A percentile compares a stretch with the other conserved stretches of the same genome.
Conservation (phyloP, 73 alveolate species). For the Paramecium primaurelia region DNA sequence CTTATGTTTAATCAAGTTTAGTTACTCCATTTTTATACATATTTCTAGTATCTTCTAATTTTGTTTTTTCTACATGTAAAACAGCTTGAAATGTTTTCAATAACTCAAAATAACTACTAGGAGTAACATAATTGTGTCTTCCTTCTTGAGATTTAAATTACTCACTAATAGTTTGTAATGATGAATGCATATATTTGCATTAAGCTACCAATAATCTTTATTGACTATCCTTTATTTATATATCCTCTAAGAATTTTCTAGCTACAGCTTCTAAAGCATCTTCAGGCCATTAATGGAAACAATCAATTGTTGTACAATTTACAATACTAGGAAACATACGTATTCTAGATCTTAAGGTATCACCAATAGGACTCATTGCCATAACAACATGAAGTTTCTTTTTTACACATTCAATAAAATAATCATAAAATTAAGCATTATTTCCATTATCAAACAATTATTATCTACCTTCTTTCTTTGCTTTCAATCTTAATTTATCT, state of each 20-base stretch:
- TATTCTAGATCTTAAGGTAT: slow-evolving; percentile 59
- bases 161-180: slow-evolving; percentile 73
- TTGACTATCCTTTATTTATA: neutral
- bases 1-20: slow-evolving; percentile 71
- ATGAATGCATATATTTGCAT: slow-evolving; percentile 74
- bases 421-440: slow-evolving; percentile 49
- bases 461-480: slow-evolving; percentile 61
- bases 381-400: slow-evolving; percentile 63
- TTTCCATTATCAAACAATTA: slow-evolving; percentile 45
- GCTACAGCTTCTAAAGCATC: slow-evolving; percentile 72
- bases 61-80: slow-evolving; percentile 76
- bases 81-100: slow-evolving; percentile 78
- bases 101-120: slow-evolving; percentile 85
- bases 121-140: slow-evolving; percentile 88
- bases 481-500: slow-evolving; percentile 56
- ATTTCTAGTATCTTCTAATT: slow-evolving; percentile 76
- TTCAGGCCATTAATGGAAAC: slow-evolving; percentile 74
- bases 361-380: slow-evolving; percentile 73
- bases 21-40: slow-evolving; percentile 85
- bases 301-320: slow-evolving; percentile 71
- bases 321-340: slow-evolving; percentile 70
- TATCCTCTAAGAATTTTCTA: slow-evolving; percentile 34
- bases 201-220: slow-evolving; percentile 31
- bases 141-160: slow-evolving; percentile 80
- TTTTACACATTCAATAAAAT: slow-evolving; percentile 57